Evolutionary conservation across 192 early-diverging fungal species (phyloP).

Genomic region (Chytriomyces sp.): DNA sequence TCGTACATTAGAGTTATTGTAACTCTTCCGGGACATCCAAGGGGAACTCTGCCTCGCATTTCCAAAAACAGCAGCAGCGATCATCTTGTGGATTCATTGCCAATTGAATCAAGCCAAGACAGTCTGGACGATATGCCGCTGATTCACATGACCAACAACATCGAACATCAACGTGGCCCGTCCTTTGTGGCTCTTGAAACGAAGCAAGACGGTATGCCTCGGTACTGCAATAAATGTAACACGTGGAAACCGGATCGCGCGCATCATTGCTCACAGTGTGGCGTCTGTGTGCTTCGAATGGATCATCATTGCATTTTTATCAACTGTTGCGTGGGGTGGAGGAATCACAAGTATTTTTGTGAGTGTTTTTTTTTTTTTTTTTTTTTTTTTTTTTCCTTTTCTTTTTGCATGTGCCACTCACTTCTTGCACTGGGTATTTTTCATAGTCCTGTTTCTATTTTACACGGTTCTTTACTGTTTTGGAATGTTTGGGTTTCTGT

Average conservation of each 20-base stretch:
- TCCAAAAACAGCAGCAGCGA: not conserved
- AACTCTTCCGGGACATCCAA: conserved; percentile 20
- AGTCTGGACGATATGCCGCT: not conserved
- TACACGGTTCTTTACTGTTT: conserved; percentile 47
- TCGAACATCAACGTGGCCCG: not conserved
- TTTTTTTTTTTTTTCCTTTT: not conserved
- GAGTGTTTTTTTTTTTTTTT: not conserved
- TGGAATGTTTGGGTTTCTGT: conserved; percentile 39
- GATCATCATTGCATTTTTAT: conserved; percentile 60
- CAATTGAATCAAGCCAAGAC: not conserved
- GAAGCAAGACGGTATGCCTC: conserved; percentile 45
- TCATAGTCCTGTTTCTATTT: conserved; percentile 40
- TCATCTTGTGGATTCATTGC: not conserved
- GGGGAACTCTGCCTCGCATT: conserved; percentile 1
- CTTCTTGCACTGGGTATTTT: not conserved
- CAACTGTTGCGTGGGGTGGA: conserved; percentile 52
- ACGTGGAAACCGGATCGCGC: conserved; percentile 54
- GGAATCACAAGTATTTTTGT: conserved; percentile 58
- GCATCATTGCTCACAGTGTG: conserved; percentile 58
- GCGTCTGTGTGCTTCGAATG: conserved; percentile 34
- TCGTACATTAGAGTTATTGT: conserved; percentile 13
- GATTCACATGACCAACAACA: not conserved
- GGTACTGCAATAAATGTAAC: conserved; percentile 56
- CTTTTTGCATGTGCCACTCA: not conserved
- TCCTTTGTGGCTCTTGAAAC: conserved; percentile 42